Evolutionary conservation across 2,329 filamentous ascomycete genomes (phyloP).

Genomic region (Clarireedia sp.): DNA sequence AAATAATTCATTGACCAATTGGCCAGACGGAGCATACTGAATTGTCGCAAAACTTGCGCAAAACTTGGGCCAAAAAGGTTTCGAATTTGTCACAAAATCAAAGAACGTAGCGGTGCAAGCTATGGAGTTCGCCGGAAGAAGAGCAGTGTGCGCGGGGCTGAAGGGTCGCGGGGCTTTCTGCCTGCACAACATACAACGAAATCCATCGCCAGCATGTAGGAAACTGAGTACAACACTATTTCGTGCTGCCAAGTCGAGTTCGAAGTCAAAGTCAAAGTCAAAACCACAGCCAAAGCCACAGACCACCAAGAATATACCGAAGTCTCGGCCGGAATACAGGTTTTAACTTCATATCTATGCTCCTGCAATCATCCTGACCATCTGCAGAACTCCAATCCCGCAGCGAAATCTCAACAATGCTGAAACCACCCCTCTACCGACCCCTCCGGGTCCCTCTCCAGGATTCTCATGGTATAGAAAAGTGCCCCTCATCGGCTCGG

Average conservation of each 20-base stretch:
- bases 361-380: not conserved
- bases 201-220: not conserved
- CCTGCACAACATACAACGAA: not conserved
- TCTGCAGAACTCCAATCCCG: conserved; percentile 16
- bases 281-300: not conserved
- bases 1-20: no score
- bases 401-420: conserved; percentile 7
- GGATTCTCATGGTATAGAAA: conserved; percentile 15
- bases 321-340: conserved; percentile 3
- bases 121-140: conserved; percentile 4
- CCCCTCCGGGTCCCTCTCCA: not conserved
- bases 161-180: not conserved
- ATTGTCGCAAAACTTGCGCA: no score
- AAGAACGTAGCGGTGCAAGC: no score
- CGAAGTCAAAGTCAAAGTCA: not conserved
- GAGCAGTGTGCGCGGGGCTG: not conserved
- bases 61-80: no score
- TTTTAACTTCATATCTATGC: not conserved
- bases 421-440: not conserved
- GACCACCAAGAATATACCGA: not conserved
- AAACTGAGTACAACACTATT: conserved; percentile 4
- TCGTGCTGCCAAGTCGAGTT: not conserved
- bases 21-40: no score
- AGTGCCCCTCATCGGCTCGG: conserved; percentile 20
- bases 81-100: no score